Percentiles rank a stretch among this genome's conserved stretches.
Evolutionary conservation across 768 basidiomycete genomes (phyloP).

Genomic region (Podaxis carcinomalis): DNA sequence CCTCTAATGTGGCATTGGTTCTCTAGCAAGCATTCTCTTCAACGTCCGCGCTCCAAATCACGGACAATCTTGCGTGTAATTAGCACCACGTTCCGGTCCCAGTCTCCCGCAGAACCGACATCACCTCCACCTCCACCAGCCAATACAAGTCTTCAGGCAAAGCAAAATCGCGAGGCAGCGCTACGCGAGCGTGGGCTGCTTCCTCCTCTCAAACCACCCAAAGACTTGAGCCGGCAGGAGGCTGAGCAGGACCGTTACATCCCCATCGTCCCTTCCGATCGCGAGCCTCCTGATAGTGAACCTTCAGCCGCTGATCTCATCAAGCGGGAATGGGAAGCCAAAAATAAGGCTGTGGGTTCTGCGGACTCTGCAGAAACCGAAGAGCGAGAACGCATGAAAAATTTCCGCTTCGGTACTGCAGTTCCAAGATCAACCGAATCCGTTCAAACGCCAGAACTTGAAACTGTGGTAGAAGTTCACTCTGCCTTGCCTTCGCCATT

Average conservation of each 20-base stretch:
- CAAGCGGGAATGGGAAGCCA: slow-evolving; percentile 50
- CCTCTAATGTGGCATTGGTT: slow-evolving; percentile 1
- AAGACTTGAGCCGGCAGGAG: slow-evolving; percentile 38
- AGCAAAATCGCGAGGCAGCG: slow-evolving; percentile 47
- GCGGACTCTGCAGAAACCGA: slow-evolving; percentile 15
- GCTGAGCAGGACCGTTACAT: slow-evolving; percentile 31
- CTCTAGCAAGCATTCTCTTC: not conserved
- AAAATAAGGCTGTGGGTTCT: slow-evolving; percentile 22
- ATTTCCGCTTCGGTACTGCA: slow-evolving; percentile 31
- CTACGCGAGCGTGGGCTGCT: slow-evolving; percentile 57
- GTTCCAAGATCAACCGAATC: not conserved
- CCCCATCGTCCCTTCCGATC: slow-evolving; percentile 24
- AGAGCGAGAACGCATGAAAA: slow-evolving; percentile 25
- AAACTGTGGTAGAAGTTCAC: not conserved
- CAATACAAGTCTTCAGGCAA: slow-evolving; percentile 22
- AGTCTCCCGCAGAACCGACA: not conserved
- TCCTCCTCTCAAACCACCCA: slow-evolving; percentile 41
- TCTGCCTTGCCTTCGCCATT: slow-evolving; percentile 7
- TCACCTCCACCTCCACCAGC: slow-evolving; percentile 17
- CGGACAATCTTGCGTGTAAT: slow-evolving; percentile 12
- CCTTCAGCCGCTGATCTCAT: slow-evolving; percentile 46
- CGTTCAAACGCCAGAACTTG: not conserved
- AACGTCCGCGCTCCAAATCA: slow-evolving; percentile 13
- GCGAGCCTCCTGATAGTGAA: slow-evolving; percentile 12
- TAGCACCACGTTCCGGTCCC: slow-evolving; percentile 15